Evolutionary conservation across 768 basidiomycete genomes (phyloP).

Genomic region (Leccinum variicolor): DNA sequence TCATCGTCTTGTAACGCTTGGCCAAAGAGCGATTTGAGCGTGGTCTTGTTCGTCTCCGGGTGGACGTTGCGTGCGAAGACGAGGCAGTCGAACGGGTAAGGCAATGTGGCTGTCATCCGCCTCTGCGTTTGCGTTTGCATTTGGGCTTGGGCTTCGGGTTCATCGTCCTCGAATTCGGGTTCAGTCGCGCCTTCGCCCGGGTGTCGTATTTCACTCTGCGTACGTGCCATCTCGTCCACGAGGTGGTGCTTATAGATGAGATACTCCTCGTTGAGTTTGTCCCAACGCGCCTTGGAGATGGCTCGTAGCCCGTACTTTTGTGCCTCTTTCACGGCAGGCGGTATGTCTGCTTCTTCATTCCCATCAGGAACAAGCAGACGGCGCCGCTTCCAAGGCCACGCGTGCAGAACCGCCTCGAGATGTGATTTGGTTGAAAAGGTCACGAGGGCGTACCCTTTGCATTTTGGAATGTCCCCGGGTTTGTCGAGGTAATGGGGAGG

Average conservation of each 20-base stretch:
- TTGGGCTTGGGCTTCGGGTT: background rate
- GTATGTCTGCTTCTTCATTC: background rate
- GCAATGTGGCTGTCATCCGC: slow-evolving; percentile 26
- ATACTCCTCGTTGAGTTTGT: slow-evolving; percentile 64
- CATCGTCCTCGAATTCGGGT: background rate
- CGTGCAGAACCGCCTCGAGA: slow-evolving; percentile 38
- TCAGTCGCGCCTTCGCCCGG: background rate
- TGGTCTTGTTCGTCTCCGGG: slow-evolving; percentile 77
- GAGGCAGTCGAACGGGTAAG: slow-evolving; percentile 64
- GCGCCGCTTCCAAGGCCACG: slow-evolving; percentile 61
- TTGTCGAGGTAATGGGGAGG: slow-evolving; percentile 65
- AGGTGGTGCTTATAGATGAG: slow-evolving; percentile 56
- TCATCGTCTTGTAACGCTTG: slow-evolving; percentile 32
- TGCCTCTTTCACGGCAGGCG: slow-evolving; percentile 39
- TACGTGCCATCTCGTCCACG: slow-evolving; percentile 40
- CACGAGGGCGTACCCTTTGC: slow-evolving; percentile 76
- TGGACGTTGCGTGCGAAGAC: slow-evolving; percentile 71
- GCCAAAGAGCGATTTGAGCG: slow-evolving; percentile 58
- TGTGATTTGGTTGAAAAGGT: slow-evolving; percentile 44
- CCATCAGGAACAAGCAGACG: background rate
- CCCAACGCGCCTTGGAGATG: slow-evolving; percentile 59
- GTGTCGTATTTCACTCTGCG: slow-evolving; percentile 1
- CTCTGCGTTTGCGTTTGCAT: background rate
- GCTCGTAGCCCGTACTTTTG: slow-evolving; percentile 56
- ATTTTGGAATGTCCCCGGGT: slow-evolving; percentile 50